Evolutionary conservation across 306 rosid species (phyloP).

Genomic region (Medicago truncatula): MtrunA17r5.0-ANR NC_053049.1:17846501-17847000

Average conservation of each 20-base stretch:
- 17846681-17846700: background rate
- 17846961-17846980: conserved; percentile 92
- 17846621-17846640: no score
- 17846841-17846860: conserved; percentile 85
- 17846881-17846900: conserved; percentile 93
- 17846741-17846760: conserved; percentile 86
- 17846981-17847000: conserved; percentile 96
- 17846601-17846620: no score
- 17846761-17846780: conserved; percentile 64
- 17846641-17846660: conserved; percentile 45
- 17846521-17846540: no score
- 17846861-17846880: conserved; percentile 87
- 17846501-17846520: no score
- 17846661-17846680: conserved; percentile 17
- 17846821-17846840: conserved; percentile 72
- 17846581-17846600: no score
- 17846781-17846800: conserved; percentile 72
- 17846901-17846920: conserved; percentile 90
- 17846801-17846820: conserved; percentile 60
- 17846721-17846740: conserved; percentile 94
- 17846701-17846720: conserved; percentile 59
- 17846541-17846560: no score
- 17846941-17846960: conserved; percentile 77
- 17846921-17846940: conserved; percentile 76
- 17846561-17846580: no score